Percentiles rank a stretch among this genome's conserved stretches.
phyloP scores from a whole-genome alignment of 1,284 basidiomycete genomes.

The Melampsora larici-populina region DNA sequence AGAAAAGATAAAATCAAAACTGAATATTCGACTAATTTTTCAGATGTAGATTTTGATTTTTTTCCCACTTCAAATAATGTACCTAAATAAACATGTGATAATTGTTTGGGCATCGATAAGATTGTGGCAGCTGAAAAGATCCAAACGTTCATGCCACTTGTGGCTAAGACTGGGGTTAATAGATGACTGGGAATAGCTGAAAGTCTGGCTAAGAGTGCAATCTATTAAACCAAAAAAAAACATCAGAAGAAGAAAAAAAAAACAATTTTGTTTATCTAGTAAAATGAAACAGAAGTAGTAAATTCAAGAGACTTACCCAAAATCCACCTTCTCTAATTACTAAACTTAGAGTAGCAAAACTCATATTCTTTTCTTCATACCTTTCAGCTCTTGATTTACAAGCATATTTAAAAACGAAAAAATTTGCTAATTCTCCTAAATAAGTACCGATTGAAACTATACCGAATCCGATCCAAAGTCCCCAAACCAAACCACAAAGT shows the following conservation, averaged over 20 bases:
- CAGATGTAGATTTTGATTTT: neutral
- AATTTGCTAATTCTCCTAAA: slow-evolving; percentile 53
- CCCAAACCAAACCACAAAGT: slow-evolving; percentile 54
- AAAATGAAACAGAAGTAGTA: neutral
- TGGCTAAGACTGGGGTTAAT: slow-evolving; percentile 51
- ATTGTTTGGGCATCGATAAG: slow-evolving; percentile 55
- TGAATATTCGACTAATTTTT: neutral
- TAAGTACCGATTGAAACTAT: slow-evolving; percentile 51
- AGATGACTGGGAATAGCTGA: slow-evolving; percentile 53
- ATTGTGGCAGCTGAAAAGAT: slow-evolving; percentile 53
- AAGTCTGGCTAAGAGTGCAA: slow-evolving; percentile 46
- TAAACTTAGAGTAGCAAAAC: slow-evolving; percentile 54
- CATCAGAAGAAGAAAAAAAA: too few relatives aligned
- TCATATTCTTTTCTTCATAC: slow-evolving; percentile 52
- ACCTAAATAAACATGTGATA: slow-evolving; percentile 51
- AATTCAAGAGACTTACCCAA: slow-evolving; percentile 28
- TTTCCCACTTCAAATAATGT: slow-evolving; percentile 40
- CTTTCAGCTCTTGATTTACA: slow-evolving; percentile 51
- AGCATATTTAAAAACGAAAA: slow-evolving; percentile 53
- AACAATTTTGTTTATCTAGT: neutral
- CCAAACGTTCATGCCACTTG: slow-evolving; percentile 51
- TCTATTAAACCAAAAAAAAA: neutral
- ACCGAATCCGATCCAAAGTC: slow-evolving; percentile 53
- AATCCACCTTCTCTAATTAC: slow-evolving; percentile 54
- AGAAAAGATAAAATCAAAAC: neutral